Conservation (phyloP, 2,329 filamentous ascomycete species). For the Hawksworthiomyces lignivorus region DNA sequence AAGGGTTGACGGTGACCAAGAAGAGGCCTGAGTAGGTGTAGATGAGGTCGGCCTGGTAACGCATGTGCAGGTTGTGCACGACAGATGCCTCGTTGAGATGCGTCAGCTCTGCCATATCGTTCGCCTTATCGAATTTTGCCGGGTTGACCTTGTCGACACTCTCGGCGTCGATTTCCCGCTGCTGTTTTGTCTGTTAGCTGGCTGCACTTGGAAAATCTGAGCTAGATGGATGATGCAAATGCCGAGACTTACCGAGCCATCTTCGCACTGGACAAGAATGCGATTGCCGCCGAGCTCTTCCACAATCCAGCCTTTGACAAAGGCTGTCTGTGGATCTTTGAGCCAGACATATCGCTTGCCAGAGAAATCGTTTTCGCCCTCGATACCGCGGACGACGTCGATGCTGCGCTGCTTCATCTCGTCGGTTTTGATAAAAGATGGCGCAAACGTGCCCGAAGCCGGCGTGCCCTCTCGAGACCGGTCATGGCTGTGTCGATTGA, state of each 20-base stretch:
- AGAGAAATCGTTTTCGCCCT: slow-evolving; percentile 98
- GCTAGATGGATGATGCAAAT: background rate
- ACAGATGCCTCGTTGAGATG: slow-evolving; percentile 97
- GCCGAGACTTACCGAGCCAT: slow-evolving; percentile 63
- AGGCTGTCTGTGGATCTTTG: slow-evolving; percentile 76
- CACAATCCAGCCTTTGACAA: slow-evolving; percentile 86
- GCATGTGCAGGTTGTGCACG: slow-evolving; percentile 89
- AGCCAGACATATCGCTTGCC: slow-evolving; percentile 98
- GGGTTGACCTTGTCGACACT: slow-evolving; percentile 98
- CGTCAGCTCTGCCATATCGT: slow-evolving; percentile 98
- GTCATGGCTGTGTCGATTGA: slow-evolving; percentile 34
- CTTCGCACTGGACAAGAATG: slow-evolving; percentile 84
- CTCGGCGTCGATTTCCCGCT: slow-evolving; percentile 79
- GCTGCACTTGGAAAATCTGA: background rate
- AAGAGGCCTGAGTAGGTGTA: slow-evolving; percentile 98
- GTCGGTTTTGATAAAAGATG: slow-evolving; percentile 88
- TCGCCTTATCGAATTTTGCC: slow-evolving; percentile 97
- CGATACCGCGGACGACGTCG: slow-evolving; percentile 63
- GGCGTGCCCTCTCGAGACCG: slow-evolving; percentile 60
- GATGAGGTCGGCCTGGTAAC: slow-evolving; percentile 93
- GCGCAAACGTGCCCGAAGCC: slow-evolving; percentile 79
- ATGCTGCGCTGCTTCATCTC: slow-evolving; percentile 50
- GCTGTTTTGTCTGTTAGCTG: slow-evolving; percentile 38
- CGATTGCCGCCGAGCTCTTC: slow-evolving; percentile 65
- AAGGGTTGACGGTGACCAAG: slow-evolving; percentile 94